Evolutionary conservation across 805 yeast genomes (phyloP).

Genomic region (Cyberlindnera mississippiensis): DNA sequence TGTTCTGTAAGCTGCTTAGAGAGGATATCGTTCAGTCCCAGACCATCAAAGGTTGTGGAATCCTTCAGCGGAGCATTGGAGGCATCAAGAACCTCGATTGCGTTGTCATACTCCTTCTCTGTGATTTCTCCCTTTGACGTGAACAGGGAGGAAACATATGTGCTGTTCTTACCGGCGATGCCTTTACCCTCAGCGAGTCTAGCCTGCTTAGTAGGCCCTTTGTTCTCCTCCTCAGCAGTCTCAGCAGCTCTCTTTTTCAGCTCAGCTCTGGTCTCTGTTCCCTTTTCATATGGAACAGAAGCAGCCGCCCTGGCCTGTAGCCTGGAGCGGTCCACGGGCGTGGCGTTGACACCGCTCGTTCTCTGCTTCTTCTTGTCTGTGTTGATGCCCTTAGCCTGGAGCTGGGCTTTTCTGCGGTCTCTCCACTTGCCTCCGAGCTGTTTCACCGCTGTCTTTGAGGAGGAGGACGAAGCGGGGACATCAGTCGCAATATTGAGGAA

Average conservation of each 20-base stretch:
- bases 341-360: slow-evolving; percentile 10
- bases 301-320: neutral
- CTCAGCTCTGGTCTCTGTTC: neutral
- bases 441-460: slow-evolving; percentile 31
- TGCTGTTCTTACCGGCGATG: slow-evolving; percentile 48
- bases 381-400: slow-evolving; percentile 23
- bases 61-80: slow-evolving; percentile 83
- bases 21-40: slow-evolving; percentile 60
- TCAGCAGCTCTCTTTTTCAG: slow-evolving; percentile 18
- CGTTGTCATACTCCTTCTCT: slow-evolving; percentile 36
- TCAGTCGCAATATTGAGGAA: slow-evolving; percentile 65
- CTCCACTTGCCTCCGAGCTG: slow-evolving; percentile 79
- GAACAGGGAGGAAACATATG: slow-evolving; percentile 84
- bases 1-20: slow-evolving; percentile 51
- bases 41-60: slow-evolving; percentile 61
- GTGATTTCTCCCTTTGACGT: slow-evolving; percentile 57
- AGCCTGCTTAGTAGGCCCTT: slow-evolving; percentile 33
- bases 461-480: slow-evolving; percentile 16
- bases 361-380: slow-evolving; percentile 10
- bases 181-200: slow-evolving; percentile 47
- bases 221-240: slow-evolving; percentile 11
- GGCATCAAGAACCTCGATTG: slow-evolving; percentile 39
- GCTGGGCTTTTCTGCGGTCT: slow-evolving; percentile 55
- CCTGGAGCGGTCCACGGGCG: slow-evolving; percentile 6
- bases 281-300: too few relatives aligned